Base-by-base conservation (phyloP, 1,139 yeast genomes). In the Maudiozyma humilis region DNA sequence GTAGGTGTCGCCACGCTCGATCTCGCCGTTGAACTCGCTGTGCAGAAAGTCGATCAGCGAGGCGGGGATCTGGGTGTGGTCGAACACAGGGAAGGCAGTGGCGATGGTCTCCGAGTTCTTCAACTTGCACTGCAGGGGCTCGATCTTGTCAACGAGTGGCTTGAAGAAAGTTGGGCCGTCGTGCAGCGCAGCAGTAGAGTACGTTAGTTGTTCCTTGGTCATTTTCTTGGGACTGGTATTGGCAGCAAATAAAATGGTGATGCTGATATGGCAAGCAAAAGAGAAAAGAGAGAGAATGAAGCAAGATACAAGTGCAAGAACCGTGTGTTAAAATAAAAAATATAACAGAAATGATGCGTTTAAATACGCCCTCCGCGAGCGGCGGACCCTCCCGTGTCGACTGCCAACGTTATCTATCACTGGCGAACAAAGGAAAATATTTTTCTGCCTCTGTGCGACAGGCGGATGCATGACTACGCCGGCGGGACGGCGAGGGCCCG, bases 61-160 rank as follows among this genome's bases (percentile, higher is more conserved):
- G 1, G 72, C 73, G 0, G 96, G 95, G 15, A 89, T 66, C 44
- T 70, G 67, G 10, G 66, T 66, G 0, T 76, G 65, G 17, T 75
- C 68, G 51, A 79, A 76, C 29, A 89, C 73, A 4, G 96, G 96
- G 55, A 83, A 81, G 12, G 89, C 79, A 7, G 95, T 86, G 1
- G 93, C 96, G 2, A 81, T 72, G 4, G 89, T 77, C 47, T 81
- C 85, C 10, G 82, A 83, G 57, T 85, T 94, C 56, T 79, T 76
- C 37, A 88, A 69, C 18, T 79, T 67, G 10, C 85, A 82, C 3
- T 86, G 78, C 50, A 75, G 65, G n/a, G 71, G 72, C 35, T 57
- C 57, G 5, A 64, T 55, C 38, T 53, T 51, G 2, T 48, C 51
- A 1, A 56, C 60, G 32, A 50, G 43, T 17, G 68, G 62, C 43